A percentile compares a stretch with the other conserved stretches of the same genome.
phyloP scores from a whole-genome alignment of 805 yeast genomes.

The Pichia eremophila region DNA sequence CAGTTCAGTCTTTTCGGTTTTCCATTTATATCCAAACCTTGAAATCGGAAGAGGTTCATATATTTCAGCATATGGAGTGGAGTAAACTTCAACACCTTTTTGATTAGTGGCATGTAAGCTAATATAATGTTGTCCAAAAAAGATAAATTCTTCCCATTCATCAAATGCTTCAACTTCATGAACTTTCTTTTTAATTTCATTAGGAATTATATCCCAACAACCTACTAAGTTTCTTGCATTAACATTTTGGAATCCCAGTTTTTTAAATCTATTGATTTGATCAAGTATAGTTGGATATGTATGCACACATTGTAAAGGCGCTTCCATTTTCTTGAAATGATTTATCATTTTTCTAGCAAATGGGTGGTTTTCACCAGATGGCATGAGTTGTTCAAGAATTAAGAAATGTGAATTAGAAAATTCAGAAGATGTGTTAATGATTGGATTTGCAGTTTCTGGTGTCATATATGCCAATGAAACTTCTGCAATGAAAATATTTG shows the following conservation, averaged over 20 bases:
- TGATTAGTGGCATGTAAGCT: constrained; percentile 53
- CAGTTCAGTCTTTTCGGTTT: neutral
- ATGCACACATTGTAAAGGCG: constrained; percentile 60
- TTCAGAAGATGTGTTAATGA: constrained; percentile 39
- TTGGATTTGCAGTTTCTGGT: constrained; percentile 52
- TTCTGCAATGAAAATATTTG: constrained; percentile 65
- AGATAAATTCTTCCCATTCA: constrained; percentile 73
- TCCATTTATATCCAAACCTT: neutral
- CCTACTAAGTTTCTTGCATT: constrained; percentile 47
- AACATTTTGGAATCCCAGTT: constrained; percentile 36
- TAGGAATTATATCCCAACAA: constrained; percentile 45
- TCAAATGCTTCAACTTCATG: constrained; percentile 59
- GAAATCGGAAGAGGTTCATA: neutral
- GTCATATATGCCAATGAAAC: constrained; percentile 78
- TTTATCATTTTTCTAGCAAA: constrained; percentile 67
- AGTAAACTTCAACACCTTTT: constrained; percentile 8
- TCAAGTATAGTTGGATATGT: constrained; percentile 41
- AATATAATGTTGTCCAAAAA: constrained; percentile 69
- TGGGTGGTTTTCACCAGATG: constrained; percentile 52
- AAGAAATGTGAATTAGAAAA: constrained; percentile 49
- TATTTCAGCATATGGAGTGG: constrained; percentile 4
- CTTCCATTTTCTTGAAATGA: constrained; percentile 56
- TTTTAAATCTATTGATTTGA: constrained; percentile 42
- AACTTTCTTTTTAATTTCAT: constrained; percentile 33
- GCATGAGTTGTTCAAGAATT: constrained; percentile 63